These are phyloP conservation scores for Chionographis japonica DNA, from an alignment of 106 monocot species.

Conservation along the genomic window DNA sequence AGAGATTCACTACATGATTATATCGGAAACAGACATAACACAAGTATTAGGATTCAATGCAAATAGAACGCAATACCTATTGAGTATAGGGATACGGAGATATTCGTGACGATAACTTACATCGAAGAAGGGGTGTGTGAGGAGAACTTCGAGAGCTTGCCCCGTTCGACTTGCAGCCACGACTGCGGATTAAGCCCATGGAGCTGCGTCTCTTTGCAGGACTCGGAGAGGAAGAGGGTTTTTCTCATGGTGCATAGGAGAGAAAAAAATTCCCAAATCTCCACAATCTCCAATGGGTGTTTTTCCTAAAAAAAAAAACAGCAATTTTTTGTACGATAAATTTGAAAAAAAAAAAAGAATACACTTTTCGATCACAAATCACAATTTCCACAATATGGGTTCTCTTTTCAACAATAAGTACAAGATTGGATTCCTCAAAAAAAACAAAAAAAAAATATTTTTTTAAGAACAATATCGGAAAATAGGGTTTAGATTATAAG, in stretches of 20 bases:
- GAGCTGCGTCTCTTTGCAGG: conserved; percentile 77
- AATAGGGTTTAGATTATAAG: too few relatives aligned
- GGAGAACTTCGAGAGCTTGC: conserved; percentile 75
- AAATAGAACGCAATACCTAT: not conserved
- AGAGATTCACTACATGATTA: conserved; percentile 69
- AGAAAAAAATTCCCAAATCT: conserved; percentile 80
- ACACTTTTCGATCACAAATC: not conserved
- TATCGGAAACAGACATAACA: conserved; percentile 1
- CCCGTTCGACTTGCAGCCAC: conserved; percentile 98
- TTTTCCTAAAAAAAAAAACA: conserved; percentile 1
- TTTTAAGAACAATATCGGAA: too few relatives aligned
- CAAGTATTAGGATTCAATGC: not conserved
- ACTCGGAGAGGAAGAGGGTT: conserved; percentile 64
- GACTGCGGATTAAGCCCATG: conserved; percentile 91
- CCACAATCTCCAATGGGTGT: conserved; percentile 45
- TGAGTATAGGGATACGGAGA: not conserved
- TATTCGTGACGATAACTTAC: conserved; percentile 38
- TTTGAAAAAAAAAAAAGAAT: not conserved
- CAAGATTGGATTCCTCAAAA: not conserved
- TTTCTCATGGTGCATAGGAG: conserved; percentile 82
- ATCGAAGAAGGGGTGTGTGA: conserved; percentile 73
- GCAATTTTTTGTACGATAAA: not conserved
- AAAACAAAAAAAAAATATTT: too few relatives aligned
- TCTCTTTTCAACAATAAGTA: not conserved
- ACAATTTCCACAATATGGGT: not conserved